These are phyloP conservation scores for Phalaenopsis hybrid DNA, from an alignment of 116 monocot species.

Conservation along the genomic window DNA sequence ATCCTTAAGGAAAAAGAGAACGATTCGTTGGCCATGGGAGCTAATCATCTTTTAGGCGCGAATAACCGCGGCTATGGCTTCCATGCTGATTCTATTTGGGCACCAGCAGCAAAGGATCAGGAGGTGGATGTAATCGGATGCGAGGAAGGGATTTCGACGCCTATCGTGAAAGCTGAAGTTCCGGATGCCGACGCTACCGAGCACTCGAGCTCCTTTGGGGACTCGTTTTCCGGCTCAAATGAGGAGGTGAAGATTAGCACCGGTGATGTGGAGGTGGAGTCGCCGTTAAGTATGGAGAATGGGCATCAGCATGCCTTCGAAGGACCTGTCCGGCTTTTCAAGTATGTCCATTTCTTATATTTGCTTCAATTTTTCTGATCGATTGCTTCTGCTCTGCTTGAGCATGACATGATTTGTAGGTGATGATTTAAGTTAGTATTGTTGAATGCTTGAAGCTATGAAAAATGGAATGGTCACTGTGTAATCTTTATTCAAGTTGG, in stretches of 20 bases:
- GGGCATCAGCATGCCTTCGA: neutral
- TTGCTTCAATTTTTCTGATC: neutral
- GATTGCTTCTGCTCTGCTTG: neutral
- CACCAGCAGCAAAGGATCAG: neutral
- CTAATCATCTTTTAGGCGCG: neutral
- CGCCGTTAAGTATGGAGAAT: slow-evolving; percentile 1
- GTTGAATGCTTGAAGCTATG: too few relatives aligned
- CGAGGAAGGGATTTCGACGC: neutral
- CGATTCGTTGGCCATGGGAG: too few relatives aligned
- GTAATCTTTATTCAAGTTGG: neutral
- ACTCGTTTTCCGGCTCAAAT: slow-evolving; percentile 25
- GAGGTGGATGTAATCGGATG: slow-evolving; percentile 9
- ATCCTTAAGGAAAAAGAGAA: too few relatives aligned
- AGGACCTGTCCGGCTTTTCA: slow-evolving; percentile 11
- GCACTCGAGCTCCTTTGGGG: slow-evolving; percentile 39
- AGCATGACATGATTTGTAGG: neutral
- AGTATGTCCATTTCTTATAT: too few relatives aligned
- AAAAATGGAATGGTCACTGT: neutral
- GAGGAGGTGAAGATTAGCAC: slow-evolving; percentile 9
- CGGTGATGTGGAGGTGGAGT: slow-evolving; percentile 36
- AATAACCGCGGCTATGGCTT: too few relatives aligned
- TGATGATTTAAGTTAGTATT: too few relatives aligned
- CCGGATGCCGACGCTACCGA: slow-evolving; percentile 25
- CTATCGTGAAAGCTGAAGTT: slow-evolving; percentile 7
- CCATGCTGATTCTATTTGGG: neutral